Base-by-base conservation (phyloP, 257 asterid genomes). In the Voacanga thouarsii region DNA sequence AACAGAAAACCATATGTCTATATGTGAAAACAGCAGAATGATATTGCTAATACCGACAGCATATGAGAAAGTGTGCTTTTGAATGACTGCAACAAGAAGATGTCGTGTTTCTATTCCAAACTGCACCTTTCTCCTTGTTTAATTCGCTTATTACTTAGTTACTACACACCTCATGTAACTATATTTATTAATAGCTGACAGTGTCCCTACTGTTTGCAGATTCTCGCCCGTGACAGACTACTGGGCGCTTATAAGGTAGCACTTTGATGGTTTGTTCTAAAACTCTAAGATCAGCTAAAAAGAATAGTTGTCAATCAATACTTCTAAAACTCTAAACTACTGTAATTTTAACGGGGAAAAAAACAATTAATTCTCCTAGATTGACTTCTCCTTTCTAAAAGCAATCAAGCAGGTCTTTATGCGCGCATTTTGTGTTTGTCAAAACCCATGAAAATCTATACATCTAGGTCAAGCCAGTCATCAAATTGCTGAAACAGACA, bases 401-500 rank as follows among this genome's bases (percentile, higher is more conserved):
- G 76, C 23, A 70, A 75, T 16, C 21, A 28, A 63, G 67, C 37
- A 73, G 59, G 67, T 59, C n/a, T 80, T 68, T 45, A 28, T 66
- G 43, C 61, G 21, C 7, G 39, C 43, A 39, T 2, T 12, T 67
- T 24, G 73, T 72, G 19, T 56, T 39, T 43, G 41, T 45, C 75
- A 47, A 77, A 80, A 28, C 33, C 66, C 78, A 60, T 53, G 70
- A 50, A 71, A 53, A 66, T 76, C 77, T 77, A 41, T 82, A 76
- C 80, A 82, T 83, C 68, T 70, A 92, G 97, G 97, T 94, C 49
- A 92, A 94, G 82, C 98, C 97, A 71, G 97, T 91, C 79, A 88
- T 92, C 86, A 89, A 89, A 82, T 77, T 92, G 90, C 88, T 93
- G 91, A 93, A 93, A 88, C 96, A 92, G 85, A 94, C 96, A 33